phyloP scores from a whole-genome alignment of 495 filamentous ascomycete genomes.

The Thermothielavioides terrestris region DNA sequence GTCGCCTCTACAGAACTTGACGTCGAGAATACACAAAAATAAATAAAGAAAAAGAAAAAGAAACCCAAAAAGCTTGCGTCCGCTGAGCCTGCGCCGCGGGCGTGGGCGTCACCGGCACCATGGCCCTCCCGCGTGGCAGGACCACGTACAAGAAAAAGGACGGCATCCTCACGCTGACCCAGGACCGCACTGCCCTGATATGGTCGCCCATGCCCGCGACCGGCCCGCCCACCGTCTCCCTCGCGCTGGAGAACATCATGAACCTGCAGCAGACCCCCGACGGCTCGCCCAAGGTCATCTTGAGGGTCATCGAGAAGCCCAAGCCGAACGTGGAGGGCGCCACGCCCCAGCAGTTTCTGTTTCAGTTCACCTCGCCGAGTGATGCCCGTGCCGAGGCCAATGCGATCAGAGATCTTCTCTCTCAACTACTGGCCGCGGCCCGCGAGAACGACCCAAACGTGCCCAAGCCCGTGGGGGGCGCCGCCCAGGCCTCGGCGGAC shows the following conservation, averaged over 20 bases:
- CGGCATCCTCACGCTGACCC: slow-evolving; percentile 66
- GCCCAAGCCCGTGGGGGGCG: slow-evolving; percentile 32
- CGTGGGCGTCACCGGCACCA: slow-evolving; percentile 6
- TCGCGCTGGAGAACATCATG: slow-evolving; percentile 67
- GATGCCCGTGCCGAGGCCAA: slow-evolving; percentile 76
- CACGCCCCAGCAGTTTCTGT: slow-evolving; percentile 56
- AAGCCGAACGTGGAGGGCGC: slow-evolving; percentile 43
- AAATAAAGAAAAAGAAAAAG: not conserved
- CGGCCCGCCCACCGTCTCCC: slow-evolving; percentile 51
- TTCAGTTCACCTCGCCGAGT: slow-evolving; percentile 71
- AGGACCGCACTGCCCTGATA: slow-evolving; percentile 59
- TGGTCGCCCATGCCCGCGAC: slow-evolving; percentile 63
- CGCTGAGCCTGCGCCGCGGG: slow-evolving; percentile 6
- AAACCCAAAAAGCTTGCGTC: no score
- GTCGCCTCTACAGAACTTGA: no score
- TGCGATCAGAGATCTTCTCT: slow-evolving; percentile 70
- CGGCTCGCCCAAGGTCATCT: slow-evolving; percentile 73
- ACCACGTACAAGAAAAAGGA: slow-evolving; percentile 95
- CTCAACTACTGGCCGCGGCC: slow-evolving; percentile 60
- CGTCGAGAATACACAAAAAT: no score
- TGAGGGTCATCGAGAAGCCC: slow-evolving; percentile 71
- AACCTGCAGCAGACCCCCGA: slow-evolving; percentile 93
- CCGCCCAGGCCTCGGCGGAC: slow-evolving; percentile 23
- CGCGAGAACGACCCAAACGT: slow-evolving; percentile 48
- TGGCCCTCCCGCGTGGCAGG: slow-evolving; percentile 51